phyloP scores from a whole-genome alignment of 2,329 filamentous ascomycete species.

The Zymoseptoria ardabiliae region DNA sequence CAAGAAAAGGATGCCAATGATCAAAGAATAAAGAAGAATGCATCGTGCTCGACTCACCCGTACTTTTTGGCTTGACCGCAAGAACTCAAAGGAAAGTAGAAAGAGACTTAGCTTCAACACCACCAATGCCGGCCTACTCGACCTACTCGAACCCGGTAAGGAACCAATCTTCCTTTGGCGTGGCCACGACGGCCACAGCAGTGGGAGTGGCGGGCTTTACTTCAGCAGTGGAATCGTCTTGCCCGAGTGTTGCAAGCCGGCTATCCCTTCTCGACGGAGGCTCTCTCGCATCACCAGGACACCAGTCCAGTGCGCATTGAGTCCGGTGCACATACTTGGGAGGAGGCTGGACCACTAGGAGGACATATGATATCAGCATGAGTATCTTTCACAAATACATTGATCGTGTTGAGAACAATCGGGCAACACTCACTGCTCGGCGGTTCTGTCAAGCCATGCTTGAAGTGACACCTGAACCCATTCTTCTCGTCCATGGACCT shows the following conservation, averaged over 20 bases:
- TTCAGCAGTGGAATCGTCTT: background rate
- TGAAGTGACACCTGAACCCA: constrained; percentile 2
- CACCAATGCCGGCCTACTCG: background rate
- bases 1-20: background rate
- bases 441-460: constrained; percentile 10
- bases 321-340: constrained; percentile 10
- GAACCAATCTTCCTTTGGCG: constrained; percentile 5
- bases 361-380: background rate
- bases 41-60: background rate
- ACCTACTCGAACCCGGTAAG: constrained; percentile 27
- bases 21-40: too few species aligned
- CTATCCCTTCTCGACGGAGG: background rate
- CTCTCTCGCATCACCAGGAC: constrained; percentile 14
- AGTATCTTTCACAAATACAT: background rate
- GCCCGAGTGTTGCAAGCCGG: background rate
- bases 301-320: constrained; percentile 14
- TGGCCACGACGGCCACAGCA: background rate
- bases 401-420: background rate
- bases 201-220: background rate
- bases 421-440: constrained; percentile 1
- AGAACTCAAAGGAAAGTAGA: background rate
- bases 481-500: constrained; percentile 3
- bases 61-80: background rate
- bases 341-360: constrained; percentile 14
- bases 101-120: background rate